These are phyloP conservation scores for Penicillium hesseltinei DNA, from an alignment of 2,329 filamentous ascomycete species.

Conservation along the genomic window DNA sequence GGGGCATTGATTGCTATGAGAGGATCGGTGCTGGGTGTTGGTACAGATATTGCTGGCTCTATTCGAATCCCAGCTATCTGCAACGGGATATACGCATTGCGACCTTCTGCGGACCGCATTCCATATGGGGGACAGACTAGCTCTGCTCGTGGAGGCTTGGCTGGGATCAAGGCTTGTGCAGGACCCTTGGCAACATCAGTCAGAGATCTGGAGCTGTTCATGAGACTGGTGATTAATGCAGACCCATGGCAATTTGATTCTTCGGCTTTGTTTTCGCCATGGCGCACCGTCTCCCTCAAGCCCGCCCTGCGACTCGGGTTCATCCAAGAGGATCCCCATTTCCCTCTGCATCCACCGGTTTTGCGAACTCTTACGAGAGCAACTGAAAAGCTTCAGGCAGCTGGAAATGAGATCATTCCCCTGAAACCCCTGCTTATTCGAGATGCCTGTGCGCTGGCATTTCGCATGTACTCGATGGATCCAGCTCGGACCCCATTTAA, in stretches of 20 bases:
- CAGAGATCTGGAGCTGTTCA: slow-evolving; percentile 26
- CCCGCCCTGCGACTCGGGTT: slow-evolving; percentile 11
- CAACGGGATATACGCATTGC: slow-evolving; percentile 50
- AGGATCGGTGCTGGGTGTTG: slow-evolving; percentile 58
- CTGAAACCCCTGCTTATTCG: slow-evolving; percentile 3
- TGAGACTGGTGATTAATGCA: slow-evolving; percentile 17
- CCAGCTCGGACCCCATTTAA: slow-evolving; percentile 18
- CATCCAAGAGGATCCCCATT: slow-evolving; percentile 14
- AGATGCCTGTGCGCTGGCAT: slow-evolving; percentile 10
- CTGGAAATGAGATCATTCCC: slow-evolving; percentile 11
- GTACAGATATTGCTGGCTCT: slow-evolving; percentile 57
- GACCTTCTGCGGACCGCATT: slow-evolving; percentile 46
- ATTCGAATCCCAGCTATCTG: slow-evolving; percentile 49
- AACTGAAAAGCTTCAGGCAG: not conserved
- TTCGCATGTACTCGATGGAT: slow-evolving; percentile 18
- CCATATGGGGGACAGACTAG: slow-evolving; percentile 50
- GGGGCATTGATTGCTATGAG: slow-evolving; percentile 58
- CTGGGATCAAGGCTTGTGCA: slow-evolving; percentile 20
- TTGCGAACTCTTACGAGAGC: slow-evolving; percentile 11
- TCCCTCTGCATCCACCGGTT: slow-evolving; percentile 20
- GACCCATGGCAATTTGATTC: slow-evolving; percentile 26
- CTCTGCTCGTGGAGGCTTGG: slow-evolving; percentile 13
- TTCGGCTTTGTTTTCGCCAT: slow-evolving; percentile 25
- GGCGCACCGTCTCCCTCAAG: slow-evolving; percentile 19
- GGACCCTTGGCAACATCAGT: slow-evolving; percentile 28